Evolutionary conservation across 2,329 filamentous ascomycete species (phyloP).

Genomic region (Trichoderma sp.): DNA sequence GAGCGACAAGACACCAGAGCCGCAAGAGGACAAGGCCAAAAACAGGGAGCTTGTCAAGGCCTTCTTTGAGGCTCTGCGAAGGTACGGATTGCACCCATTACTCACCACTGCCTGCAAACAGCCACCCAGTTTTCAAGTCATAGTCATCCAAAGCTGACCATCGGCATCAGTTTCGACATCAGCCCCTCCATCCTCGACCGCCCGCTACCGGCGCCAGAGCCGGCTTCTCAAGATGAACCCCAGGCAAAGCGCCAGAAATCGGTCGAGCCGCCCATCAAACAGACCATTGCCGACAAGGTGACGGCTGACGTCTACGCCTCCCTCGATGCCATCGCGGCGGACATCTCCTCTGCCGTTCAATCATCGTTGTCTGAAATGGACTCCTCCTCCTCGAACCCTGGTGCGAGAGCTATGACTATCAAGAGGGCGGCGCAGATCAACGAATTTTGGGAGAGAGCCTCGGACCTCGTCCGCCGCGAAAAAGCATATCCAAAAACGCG

Average conservation of each 20-base stretch:
- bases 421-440: conserved; percentile 45
- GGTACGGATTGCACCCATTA: conserved; percentile 31
- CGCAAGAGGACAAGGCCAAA: not conserved
- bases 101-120: not conserved
- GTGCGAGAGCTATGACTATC: conserved; percentile 32
- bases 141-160: conserved; percentile 29
- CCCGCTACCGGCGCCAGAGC: conserved; percentile 43
- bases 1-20: not conserved
- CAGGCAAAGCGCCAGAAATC: conserved; percentile 61
- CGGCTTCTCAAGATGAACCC: conserved; percentile 47
- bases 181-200: conserved; percentile 55
- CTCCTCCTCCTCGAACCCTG: conserved; percentile 30
- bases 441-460: conserved; percentile 61
- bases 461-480: conserved; percentile 62
- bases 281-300: conserved; percentile 55
- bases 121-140: not conserved
- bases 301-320: conserved; percentile 52
- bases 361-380: conserved; percentile 50
- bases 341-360: conserved; percentile 50
- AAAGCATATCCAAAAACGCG: conserved; percentile 47
- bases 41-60: conserved; percentile 39
- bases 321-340: conserved; percentile 63
- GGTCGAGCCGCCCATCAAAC: conserved; percentile 40
- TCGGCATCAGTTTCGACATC: conserved; percentile 49
- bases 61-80: conserved; percentile 39